Conservation (phyloP, 2,329 filamentous ascomycete genomes). For the Hypomyces rosellus region DNA sequence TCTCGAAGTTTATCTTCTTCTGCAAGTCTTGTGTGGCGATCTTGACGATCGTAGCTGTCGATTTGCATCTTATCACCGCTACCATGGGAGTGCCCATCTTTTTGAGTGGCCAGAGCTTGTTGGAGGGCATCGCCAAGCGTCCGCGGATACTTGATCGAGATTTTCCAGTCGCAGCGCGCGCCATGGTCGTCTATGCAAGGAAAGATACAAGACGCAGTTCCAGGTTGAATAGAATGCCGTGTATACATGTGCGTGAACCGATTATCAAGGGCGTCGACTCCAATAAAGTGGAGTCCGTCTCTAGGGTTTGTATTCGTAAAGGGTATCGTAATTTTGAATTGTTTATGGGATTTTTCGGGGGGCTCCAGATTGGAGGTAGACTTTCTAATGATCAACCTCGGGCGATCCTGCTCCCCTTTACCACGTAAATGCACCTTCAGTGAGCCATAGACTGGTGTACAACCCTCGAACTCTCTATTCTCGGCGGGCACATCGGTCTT, state of each 20-base stretch:
- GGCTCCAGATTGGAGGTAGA: constrained; percentile 29
- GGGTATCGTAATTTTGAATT: constrained; percentile 57
- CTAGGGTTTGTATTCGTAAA: constrained; percentile 70
- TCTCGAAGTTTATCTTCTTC: constrained; percentile 85
- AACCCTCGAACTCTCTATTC: constrained; percentile 49
- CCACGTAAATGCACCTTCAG: constrained; percentile 40
- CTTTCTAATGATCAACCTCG: constrained; percentile 39
- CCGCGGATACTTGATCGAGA: constrained; percentile 78
- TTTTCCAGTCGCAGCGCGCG: constrained; percentile 77
- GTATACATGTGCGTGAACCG: constrained; percentile 92
- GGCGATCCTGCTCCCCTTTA: constrained; percentile 33
- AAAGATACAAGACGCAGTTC: constrained; percentile 79
- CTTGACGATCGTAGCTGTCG: constrained; percentile 38
- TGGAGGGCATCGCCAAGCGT: constrained; percentile 74
- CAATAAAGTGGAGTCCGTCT: constrained; percentile 89
- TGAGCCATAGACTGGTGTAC: constrained; percentile 50
- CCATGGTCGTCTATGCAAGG: constrained; percentile 86
- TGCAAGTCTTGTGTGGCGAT: constrained; percentile 39
- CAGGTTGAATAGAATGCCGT: constrained; percentile 69
- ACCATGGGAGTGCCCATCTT: constrained; percentile 24
- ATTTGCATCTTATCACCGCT: constrained; percentile 32
- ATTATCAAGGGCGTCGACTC: constrained; percentile 69
- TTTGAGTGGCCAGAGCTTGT: constrained; percentile 39
- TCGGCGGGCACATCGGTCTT: constrained; percentile 49
- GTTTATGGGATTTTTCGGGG: constrained; percentile 35